phyloP scores from a whole-genome alignment of 345 rosid genomes.

The Hibiscus mutabilis region DNA sequence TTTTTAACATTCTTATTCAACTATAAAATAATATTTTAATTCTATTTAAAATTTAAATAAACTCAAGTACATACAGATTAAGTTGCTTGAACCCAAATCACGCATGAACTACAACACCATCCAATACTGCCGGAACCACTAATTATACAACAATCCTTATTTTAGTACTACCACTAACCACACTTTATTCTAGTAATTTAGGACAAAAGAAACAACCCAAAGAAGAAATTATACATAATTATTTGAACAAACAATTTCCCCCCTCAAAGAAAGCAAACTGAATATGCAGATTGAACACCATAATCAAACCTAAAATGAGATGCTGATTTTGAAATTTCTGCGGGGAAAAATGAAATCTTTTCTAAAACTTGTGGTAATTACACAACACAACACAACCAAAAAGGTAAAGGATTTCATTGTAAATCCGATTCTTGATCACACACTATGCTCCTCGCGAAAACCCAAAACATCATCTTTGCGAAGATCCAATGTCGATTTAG shows the following conservation, averaged over 20 bases:
- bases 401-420: background rate
- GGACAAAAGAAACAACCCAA: background rate
- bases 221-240: background rate
- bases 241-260: background rate
- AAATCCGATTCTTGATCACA: background rate
- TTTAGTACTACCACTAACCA: background rate
- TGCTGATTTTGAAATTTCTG: background rate
- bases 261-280: background rate
- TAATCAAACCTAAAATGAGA: background rate
- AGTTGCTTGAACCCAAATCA: no score
- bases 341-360: background rate
- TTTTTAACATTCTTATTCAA: no score
- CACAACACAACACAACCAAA: background rate
- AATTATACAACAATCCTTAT: no score
- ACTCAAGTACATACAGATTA: no score
- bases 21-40: no score
- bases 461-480: background rate
- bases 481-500: background rate
- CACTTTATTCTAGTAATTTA: background rate
- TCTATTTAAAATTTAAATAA: no score
- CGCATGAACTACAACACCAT: background rate
- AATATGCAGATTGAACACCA: background rate
- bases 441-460: background rate
- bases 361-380: slow-evolving; percentile 2
- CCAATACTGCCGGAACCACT: background rate